Evolutionary conservation across 345 rosid genomes (phyloP), one percentile per base, ranked within the genome.

Genomic region (Theobroma cacao): DNA sequence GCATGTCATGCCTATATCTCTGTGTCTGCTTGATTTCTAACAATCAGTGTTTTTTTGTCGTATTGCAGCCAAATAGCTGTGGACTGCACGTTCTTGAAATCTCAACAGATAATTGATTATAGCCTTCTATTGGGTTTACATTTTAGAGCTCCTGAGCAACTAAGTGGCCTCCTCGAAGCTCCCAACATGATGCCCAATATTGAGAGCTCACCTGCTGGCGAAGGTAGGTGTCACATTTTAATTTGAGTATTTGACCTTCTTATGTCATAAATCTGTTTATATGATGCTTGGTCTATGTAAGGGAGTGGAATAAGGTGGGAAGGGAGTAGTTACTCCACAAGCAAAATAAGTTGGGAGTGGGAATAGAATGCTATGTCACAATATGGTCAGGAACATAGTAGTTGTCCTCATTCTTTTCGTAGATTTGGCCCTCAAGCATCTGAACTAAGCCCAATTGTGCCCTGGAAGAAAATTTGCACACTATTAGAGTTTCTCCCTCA

Each of bases 51-150:
- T 30, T 34, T 55, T 69, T 56, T 34, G 33, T 15, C 31, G 45
- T 76, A 59, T 72, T 84, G 85, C 93, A 92, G 98, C 79, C 98
- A 93, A 83, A 87, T 93, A 68, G 50, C 84, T 63, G 69, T 89
- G 40, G 98, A 93, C 85, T 89, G 94, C 87, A 76, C 20, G 56
- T 93, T 93, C 83, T 82, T 93, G 85, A 92, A 92, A 85, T 92
- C 98, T 79, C 93, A 91, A 76, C 88, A 89, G 22, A 90, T 93
- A 77, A 92, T 93, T 72, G 98, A 93, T 82, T 93, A 93, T 77
- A 93, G 98, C 85, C 97, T 93, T 80, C 83, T 93, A 73, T 75
- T 93, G 81, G 98, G 98, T 48, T 69, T 93, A 77, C 95, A 93
- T 85, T 93, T 93, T 81, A 89, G 93, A 88, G 98, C 92, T 34